Base-by-base conservation (phyloP, 192 early-diverging fungal genomes). In the Linnemannia zychae region DNA sequence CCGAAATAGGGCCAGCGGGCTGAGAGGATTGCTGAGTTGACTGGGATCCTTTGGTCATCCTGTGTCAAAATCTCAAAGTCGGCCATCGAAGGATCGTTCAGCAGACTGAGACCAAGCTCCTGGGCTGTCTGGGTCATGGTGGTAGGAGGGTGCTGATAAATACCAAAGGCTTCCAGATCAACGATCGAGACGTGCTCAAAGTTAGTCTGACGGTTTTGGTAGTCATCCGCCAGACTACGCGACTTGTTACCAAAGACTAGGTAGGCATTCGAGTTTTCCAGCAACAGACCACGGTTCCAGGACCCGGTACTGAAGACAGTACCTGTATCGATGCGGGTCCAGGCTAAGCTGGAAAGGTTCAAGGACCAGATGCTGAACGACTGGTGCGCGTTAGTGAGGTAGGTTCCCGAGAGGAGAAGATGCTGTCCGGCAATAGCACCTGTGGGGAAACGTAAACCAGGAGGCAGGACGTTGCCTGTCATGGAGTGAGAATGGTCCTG, bases 401-500 rank as follows among this genome's bases (percentile, higher is more conserved):
- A 92, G 50, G 94, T 95, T 31, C 94, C 94, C 3, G 92, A 90
- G 4, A 95, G 63, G n/a, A 94, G 66, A 4, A 94, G 89, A 67
- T 93, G 91, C 24, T 93, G 90, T 74, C 94, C 94, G 0, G 94
- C 84, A 36, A 92, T 85, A 46, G 90, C 89, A 18, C 94, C 94
- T 16, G 92, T 89, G 31, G 94, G 94, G 75, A 95, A 95, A 28
- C 94, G 88, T 74, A 95, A 82, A n/a, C 94, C 94, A 2, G 94
- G 94, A 24, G 95, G 94, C 37, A 91, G 81, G 11, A 79, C n/a
- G n/a, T 87, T 83, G n/a, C 94, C 95, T 1, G 90, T 75, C 84
- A 96, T 92, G 52, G 90, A 87, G 20, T 90, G 87, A 4, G 94
- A 95, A 17, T 90, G 84, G 68, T 96, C 93, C 70, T 92, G 88